Evolutionary conservation across 1,284 basidiomycete genomes (phyloP), one percentile per base, ranked within the genome.

Genomic region (Heterobasidion occidentale): DNA sequence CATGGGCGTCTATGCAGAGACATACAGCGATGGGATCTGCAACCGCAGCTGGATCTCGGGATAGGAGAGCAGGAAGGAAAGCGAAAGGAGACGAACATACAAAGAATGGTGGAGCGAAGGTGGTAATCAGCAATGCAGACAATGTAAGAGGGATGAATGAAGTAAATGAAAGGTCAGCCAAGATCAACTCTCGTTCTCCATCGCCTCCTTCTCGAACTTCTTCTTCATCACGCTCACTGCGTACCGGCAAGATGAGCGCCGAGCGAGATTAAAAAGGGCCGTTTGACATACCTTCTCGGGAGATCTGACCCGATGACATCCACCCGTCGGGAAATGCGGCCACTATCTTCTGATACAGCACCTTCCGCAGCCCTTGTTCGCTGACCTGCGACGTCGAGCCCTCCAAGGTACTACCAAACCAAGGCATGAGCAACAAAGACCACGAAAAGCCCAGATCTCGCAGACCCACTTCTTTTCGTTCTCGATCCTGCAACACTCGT

Each of bases 191-290:
- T 80, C 79, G 61, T 71, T 72, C 60, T 85, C 83, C 76, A 79
- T 73, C 11, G 75, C 73, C 65, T 86, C 84, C 63, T 81, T 82
- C 67, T 87, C 84, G 61, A 79, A 74, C 62, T 77, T 81, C 75
- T 88, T 88, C 74, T 89, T 90, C 80, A 90, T 85, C 9, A 84
- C 79, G 66, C 86, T 89, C 78, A 89, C 86, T 88, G 38, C 34
- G 27, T 19, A 51, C 33, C 49, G 15, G 11, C 9, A 14, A 5
- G 27, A 15, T 11, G 12, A 36, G 9, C 34, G 14, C 34, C 49
- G 19, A 15, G 38, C 9, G 54, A n/a, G 48, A 15, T n/a, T 20
- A 38, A 42, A 48, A 19, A 9, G 20, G 9, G 4, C 65, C 73
- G 45, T 51, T 77, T 76, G 76, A 62, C 73, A 48, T 44, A 76